Percentiles rank a stretch among this genome's conserved stretches.
Evolutionary conservation across 441 rosid species (phyloP).

Genomic region (Heliophila coronopifolia): DNA sequence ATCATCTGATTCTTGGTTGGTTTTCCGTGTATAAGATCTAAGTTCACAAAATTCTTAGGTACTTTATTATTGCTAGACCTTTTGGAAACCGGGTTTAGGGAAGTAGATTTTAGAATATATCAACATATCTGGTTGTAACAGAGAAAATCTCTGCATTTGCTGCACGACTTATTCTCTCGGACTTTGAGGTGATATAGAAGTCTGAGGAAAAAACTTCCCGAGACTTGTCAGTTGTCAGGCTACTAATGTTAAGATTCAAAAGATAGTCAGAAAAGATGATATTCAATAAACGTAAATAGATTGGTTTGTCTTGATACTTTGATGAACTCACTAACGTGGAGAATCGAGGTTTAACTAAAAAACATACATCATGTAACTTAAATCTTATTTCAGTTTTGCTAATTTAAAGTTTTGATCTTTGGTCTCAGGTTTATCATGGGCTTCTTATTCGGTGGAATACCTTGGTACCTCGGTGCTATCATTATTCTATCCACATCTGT

Average conservation of each 20-base stretch:
- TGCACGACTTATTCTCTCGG: no score
- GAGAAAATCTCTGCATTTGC: no score
- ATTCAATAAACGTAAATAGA: not conserved
- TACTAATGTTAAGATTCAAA: not conserved
- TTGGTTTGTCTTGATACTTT: not conserved
- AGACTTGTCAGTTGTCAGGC: not conserved
- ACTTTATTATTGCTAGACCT: not conserved
- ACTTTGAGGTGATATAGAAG: not conserved
- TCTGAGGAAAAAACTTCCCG: not conserved
- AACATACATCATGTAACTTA: not conserved
- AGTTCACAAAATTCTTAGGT: not conserved
- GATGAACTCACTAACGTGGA: not conserved
- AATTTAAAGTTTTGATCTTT: not conserved
- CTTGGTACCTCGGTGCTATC: conserved; percentile 73
- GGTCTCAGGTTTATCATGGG: conserved; percentile 58
- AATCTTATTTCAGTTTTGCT: not conserved
- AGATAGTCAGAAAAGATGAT: not conserved
- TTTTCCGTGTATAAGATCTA: not conserved
- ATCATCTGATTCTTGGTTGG: not conserved
- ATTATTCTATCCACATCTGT: conserved; percentile 43
- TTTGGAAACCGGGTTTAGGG: not conserved
- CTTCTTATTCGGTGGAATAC: conserved; percentile 75
- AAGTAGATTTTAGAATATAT: not conserved
- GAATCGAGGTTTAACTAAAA: no score
- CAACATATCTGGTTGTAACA: not conserved